Evolutionary conservation across 352 stramenopile genomes (phyloP), one percentile per base, ranked within the genome.

Genomic region (Phytophthora tentaculata): DNA sequence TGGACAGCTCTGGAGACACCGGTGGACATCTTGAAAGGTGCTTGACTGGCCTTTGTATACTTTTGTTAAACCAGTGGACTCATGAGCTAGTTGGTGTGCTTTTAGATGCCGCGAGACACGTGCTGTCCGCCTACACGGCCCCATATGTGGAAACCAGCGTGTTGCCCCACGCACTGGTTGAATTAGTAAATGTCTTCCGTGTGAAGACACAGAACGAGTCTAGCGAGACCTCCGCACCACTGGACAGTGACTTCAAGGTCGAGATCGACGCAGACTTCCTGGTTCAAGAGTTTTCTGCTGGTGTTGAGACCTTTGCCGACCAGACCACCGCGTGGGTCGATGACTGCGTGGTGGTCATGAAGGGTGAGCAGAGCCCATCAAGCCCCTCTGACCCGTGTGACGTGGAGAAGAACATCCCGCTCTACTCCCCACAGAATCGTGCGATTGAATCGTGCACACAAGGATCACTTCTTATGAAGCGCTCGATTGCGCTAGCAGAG

Each of bases 1-100:
- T 80, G 73, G 63, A 74, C 59, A 54, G 76, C 73, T 39, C 47
- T 83, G 50, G 56, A 63, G 37, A 77, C 69, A 19, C 54, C 68
- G 0, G 14, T 75, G 55, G 47, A 60, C 43, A 50, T 71, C 28
- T 71, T 80, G 53, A 67, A 71, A 80, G 72, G 72, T 80, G 67
- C 54, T 74, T 41, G 26, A 57, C 20, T 66, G 24, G 16, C 4
- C 64, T 22, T 32, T 45, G 6, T 19, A 28, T 64, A 57, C 5
- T n/a, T 48, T 64, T 58, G 22, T 44, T 23, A 26, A 32, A 3
- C 17, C 0, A 26, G 47, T 60, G 26, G 19, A 67, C 67, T 74
- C 49, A 71, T 67, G 55, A 50, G 32, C 6, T 66, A 64, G 47
- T 62, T 50, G 22, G 17, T 51, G 16, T 57, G 26, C 12, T 26